These are phyloP conservation scores for Tylopilus intermedius DNA, from an alignment of 768 basidiomycete species.

Conservation along the genomic window DNA sequence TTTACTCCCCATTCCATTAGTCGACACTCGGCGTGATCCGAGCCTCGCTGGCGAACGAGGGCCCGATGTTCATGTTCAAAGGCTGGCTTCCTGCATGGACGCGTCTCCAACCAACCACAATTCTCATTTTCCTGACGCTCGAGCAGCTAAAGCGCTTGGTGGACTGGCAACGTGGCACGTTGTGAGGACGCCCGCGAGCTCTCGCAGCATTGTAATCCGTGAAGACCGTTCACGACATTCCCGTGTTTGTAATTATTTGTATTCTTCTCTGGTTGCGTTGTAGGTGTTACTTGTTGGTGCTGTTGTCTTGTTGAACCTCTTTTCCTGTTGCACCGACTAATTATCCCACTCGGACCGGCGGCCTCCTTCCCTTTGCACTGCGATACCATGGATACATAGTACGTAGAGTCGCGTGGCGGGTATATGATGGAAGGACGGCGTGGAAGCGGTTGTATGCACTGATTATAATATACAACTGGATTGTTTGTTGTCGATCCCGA, in stretches of 20 bases:
- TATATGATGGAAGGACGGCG: not conserved
- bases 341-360: not conserved
- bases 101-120: constrained; percentile 81
- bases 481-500: not conserved
- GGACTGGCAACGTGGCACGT: constrained; percentile 48
- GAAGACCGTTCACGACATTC: not conserved
- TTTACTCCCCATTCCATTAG: constrained; percentile 27
- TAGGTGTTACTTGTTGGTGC: not conserved
- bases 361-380: not conserved
- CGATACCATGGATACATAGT: constrained; percentile 6
- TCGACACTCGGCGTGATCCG: constrained; percentile 70
- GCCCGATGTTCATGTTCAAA: constrained; percentile 88
- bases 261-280: not conserved
- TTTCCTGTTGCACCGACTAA: not conserved
- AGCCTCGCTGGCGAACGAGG: constrained; percentile 64
- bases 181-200: constrained; percentile 9
- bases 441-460: not conserved
- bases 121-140: constrained; percentile 80
- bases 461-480: not conserved
- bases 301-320: no score
- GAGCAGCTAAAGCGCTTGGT: constrained; percentile 75
- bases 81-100: constrained; percentile 89
- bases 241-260: not conserved
- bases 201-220: not conserved
- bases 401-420: not conserved